These are phyloP conservation scores for Citrullus amarus DNA, from an alignment of 306 rosid genomes.

Conservation along the genomic window DNA sequence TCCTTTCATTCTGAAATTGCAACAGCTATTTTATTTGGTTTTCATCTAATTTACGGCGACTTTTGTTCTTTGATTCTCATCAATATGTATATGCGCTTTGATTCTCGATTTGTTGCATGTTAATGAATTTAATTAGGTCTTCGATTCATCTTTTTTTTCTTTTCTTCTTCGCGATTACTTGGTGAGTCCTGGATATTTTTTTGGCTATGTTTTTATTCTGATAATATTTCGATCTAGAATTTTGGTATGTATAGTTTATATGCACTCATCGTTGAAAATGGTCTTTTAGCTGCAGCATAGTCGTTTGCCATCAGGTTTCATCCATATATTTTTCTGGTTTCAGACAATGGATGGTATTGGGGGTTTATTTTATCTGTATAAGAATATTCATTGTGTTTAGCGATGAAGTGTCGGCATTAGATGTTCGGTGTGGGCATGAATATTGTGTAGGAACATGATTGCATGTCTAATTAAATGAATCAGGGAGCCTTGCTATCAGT, in stretches of 20 bases:
- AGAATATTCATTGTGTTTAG: neutral
- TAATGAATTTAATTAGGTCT: conserved; percentile 18
- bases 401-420: neutral
- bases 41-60: neutral
- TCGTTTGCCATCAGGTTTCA: conserved; percentile 13
- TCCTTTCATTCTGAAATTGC: neutral
- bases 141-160: conserved; percentile 4
- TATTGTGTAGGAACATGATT: neutral
- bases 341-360: conserved; percentile 6
- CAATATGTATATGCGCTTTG: conserved; percentile 11
- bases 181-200: neutral
- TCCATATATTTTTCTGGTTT: neutral
- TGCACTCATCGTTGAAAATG: neutral
- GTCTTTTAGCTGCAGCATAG: neutral
- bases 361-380: neutral
- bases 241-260: neutral
- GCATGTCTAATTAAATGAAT: neutral
- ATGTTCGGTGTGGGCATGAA: neutral
- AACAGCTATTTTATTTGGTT: neutral
- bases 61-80: conserved; percentile 4
- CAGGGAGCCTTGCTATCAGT: neutral
- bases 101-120: conserved; percentile 20
- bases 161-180: neutral
- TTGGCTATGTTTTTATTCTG: neutral
- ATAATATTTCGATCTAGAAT: neutral